phyloP scores from a whole-genome alignment of 192 early-diverging fungal genomes.

The Rhizoclosmatium globosum region DNA sequence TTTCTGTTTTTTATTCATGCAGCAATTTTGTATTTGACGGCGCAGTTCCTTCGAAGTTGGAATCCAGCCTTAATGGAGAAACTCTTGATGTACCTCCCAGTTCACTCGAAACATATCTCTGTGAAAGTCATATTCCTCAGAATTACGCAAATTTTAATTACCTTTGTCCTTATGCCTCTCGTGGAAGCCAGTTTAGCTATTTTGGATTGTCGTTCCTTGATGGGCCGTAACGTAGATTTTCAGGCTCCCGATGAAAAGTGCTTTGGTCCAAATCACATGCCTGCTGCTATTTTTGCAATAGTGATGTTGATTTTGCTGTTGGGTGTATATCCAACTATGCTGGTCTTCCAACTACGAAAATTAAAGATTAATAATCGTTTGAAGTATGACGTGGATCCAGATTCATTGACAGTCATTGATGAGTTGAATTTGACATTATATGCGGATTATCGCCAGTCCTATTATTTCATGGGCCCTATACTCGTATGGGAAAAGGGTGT shows the following conservation, averaged over 20 bases:
- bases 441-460: conserved; percentile 1
- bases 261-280: conserved; percentile 4
- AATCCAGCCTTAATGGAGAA: background rate
- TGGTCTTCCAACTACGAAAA: background rate
- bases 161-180: conserved; percentile 36
- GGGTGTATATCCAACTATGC: background rate
- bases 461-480: conserved; percentile 26
- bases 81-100: conserved; percentile 19
- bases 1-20: conserved; percentile 27
- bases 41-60: background rate
- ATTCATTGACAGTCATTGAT: background rate
- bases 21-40: background rate
- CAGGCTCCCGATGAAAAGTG: conserved; percentile 29
- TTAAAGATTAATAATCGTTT: background rate
- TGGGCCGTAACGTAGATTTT: conserved; percentile 22
- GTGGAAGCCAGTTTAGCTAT: conserved; percentile 30
- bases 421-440: conserved; percentile 31
- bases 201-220: conserved; percentile 29
- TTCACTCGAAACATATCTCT: conserved; percentile 10
- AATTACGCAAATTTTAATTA: conserved; percentile 8
- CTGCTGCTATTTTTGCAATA: conserved; percentile 28
- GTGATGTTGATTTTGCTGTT: conserved; percentile 20
- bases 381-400: conserved; percentile 21
- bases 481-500: conserved; percentile 30
- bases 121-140: conserved; percentile 30